Percentiles rank a stretch among this genome's conserved stretches.
phyloP scores from a whole-genome alignment of 805 yeast genomes.

The Cyberlindnera galapagoensis region DNA sequence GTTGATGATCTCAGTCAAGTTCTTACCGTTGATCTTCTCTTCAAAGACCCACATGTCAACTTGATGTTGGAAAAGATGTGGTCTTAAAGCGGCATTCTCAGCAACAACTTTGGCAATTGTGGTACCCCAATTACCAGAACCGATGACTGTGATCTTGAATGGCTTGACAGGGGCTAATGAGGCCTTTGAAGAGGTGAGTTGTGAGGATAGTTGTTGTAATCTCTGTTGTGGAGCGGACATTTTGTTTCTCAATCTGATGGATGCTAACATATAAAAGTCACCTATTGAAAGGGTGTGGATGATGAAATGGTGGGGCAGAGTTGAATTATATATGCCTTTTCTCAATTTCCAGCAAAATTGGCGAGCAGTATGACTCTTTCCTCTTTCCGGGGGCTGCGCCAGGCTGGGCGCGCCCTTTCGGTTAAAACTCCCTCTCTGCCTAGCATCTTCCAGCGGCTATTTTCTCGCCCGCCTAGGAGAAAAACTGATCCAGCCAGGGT shows the following conservation, averaged over 20 bases:
- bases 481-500: no score
- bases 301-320: no score
- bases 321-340: no score
- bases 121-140: conserved; percentile 98
- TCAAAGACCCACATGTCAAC: conserved; percentile 98
- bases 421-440: no score
- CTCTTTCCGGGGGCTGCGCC: no score
- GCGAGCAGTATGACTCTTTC: no score
- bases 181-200: conserved; percentile 12
- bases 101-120: conserved; percentile 94
- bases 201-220: conserved; percentile 18
- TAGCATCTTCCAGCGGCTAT: no score
- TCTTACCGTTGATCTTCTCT: conserved; percentile 67
- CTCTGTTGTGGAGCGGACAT: conserved; percentile 20
- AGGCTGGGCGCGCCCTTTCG: no score
- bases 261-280: neutral
- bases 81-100: conserved; percentile 72
- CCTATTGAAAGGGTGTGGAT: no score
- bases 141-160: conserved; percentile 68
- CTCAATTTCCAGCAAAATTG: no score
- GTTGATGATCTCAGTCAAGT: conserved; percentile 85
- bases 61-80: conserved; percentile 59
- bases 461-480: no score
- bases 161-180: conserved; percentile 26
- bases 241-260: conserved; percentile 1